A percentile compares a stretch with the other conserved stretches of the same genome.
Conservation (phyloP, 495 filamentous ascomycete genomes). For the Trichoderma virens region DNA sequence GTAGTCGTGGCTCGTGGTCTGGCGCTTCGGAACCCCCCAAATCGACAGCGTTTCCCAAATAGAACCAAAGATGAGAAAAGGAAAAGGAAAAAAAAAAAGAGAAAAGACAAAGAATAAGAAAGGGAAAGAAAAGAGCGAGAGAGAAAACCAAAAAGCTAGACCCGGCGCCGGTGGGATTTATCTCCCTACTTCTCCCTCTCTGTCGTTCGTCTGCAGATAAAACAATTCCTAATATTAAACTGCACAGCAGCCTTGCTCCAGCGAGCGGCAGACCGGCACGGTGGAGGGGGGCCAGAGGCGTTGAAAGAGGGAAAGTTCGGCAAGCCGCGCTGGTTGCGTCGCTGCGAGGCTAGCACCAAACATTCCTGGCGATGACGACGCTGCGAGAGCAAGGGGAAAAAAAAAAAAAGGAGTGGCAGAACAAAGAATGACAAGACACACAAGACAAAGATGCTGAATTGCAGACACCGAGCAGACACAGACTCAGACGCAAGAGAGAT, state of each 20-base stretch:
- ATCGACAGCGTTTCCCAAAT: neutral
- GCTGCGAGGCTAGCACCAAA: neutral
- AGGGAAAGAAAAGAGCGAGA: too few relatives aligned
- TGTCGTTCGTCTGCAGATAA: neutral
- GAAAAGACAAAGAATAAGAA: too few relatives aligned
- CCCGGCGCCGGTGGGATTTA: too few relatives aligned
- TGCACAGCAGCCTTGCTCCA: slow-evolving; percentile 1
- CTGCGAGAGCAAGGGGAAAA: too few relatives aligned
- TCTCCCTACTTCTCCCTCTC: neutral
- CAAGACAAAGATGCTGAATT: too few relatives aligned
- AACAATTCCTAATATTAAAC: neutral
- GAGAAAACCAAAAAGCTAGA: too few relatives aligned
- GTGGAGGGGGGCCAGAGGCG: neutral
- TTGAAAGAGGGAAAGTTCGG: neutral
- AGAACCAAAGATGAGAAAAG: neutral
- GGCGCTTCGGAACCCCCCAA: neutral
- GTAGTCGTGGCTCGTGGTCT: neutral
- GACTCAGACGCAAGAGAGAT: too few relatives aligned
- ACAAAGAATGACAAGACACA: too few relatives aligned
- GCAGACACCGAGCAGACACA: too few relatives aligned
- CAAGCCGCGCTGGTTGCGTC: neutral
- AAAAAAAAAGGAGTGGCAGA: too few relatives aligned
- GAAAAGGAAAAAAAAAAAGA: too few relatives aligned
- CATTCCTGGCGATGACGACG: neutral
- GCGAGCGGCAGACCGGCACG: slow-evolving; percentile 4